phyloP scores from a whole-genome alignment of 371 early-diverging fungal genomes.

The Mucor mucedo region DNA sequence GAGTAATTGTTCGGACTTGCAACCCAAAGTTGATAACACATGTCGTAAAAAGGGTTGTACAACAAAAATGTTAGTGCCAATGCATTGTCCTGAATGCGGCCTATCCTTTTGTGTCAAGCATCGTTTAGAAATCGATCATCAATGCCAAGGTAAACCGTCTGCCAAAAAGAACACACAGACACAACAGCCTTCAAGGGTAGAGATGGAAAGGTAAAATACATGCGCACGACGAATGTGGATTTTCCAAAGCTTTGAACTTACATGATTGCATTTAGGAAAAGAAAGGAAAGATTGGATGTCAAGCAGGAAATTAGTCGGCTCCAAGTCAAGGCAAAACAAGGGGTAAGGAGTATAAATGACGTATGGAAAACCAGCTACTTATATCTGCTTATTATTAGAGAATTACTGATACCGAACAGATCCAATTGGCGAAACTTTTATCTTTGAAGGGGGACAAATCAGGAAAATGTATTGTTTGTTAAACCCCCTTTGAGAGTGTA shows the following conservation, averaged over 20 bases:
- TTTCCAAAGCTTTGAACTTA: neutral
- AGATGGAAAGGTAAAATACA: constrained; percentile 29
- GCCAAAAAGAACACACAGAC: constrained; percentile 8
- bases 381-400: constrained; percentile 6
- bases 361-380: neutral
- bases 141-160: constrained; percentile 44
- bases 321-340: constrained; percentile 36
- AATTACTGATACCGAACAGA: constrained; percentile 45
- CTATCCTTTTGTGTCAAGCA: constrained; percentile 70
- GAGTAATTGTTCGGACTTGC: constrained; percentile 58
- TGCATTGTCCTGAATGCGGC: constrained; percentile 61
- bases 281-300: constrained; percentile 14
- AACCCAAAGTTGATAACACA: constrained; percentile 55
- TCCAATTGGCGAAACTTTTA: constrained; percentile 40
- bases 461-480: constrained; percentile 30
- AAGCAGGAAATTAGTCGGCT: constrained; percentile 40
- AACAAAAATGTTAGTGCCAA: constrained; percentile 60
- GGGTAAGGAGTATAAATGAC: constrained; percentile 2
- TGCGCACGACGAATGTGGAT: constrained; percentile 2
- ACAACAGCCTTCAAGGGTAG: constrained; percentile 20
- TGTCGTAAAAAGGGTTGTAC: constrained; percentile 61
- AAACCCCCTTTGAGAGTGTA: neutral
- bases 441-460: constrained; percentile 23
- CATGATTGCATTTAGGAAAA: constrained; percentile 11
- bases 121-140: constrained; percentile 64